A percentile compares a stretch with the other conserved stretches of the same genome.
These are phyloP conservation scores for Austroboletus novae-zelandiae DNA, from an alignment of 1,284 basidiomycete genomes.

Conservation along the genomic window DNA sequence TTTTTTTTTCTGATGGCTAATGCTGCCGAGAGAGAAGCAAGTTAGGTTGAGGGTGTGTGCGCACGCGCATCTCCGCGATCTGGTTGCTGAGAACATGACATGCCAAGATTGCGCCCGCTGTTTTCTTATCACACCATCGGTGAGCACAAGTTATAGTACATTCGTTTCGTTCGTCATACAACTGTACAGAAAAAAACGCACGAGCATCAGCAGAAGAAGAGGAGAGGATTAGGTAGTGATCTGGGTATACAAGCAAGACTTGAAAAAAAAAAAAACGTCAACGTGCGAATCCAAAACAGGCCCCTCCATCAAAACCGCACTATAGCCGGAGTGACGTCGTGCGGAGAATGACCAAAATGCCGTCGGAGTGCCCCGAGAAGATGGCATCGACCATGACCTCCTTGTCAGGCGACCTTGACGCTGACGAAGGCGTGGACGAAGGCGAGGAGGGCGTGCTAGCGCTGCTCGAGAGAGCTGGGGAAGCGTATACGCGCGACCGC, in stretches of 20 bases:
- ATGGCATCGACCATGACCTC: constrained; percentile 67
- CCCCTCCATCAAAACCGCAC: background rate
- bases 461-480: constrained; percentile 4
- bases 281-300: background rate
- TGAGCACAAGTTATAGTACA: background rate
- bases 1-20: too few relatives aligned
- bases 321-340: constrained; percentile 9
- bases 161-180: background rate
- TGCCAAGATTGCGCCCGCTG: too few relatives aligned
- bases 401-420: constrained; percentile 21
- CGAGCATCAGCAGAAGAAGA: background rate
- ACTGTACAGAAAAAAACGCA: background rate
- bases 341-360: constrained; percentile 72
- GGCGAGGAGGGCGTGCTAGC: background rate
- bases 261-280: background rate
- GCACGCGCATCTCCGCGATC: too few relatives aligned
- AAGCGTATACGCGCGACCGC: constrained; percentile 11
- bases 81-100: too few relatives aligned
- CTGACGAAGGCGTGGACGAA: background rate
- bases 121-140: background rate
- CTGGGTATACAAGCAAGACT: background rate
- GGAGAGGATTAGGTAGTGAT: too few relatives aligned
- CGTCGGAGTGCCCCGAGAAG: constrained; percentile 78
- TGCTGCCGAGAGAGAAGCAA: too few relatives aligned
- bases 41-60: too few relatives aligned